Evolutionary conservation across 2,329 filamentous ascomycete species (phyloP), one percentile per base, ranked within the genome.

Genomic region (Colletotrichum incanum): DNA sequence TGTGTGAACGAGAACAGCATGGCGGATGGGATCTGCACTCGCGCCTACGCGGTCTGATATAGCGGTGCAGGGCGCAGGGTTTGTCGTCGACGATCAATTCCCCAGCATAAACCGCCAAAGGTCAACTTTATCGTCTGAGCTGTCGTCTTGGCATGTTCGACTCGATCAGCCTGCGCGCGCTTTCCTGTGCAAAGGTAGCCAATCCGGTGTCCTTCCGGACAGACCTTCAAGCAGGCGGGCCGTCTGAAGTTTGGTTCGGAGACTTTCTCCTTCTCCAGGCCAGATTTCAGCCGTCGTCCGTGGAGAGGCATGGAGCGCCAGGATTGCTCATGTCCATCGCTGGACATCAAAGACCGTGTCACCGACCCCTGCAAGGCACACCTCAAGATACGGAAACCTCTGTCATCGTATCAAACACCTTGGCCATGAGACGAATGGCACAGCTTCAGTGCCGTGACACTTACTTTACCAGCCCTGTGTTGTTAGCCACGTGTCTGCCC

Each of bases 21-120:
- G 23, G 14, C 16, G 23, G 14, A 14, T 37, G 45, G 31, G 45
- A 52, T 63, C 23, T 63, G 45, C 16, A 23, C 45, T 41, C 26
- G 20, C 26, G 23, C 16, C 28, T 45, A 20, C 62, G 37, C 39
- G 62, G 28, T 58, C 63, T 23, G 31, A 31, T n/a, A n/a, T 11
- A 6, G 31, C 43, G 41, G 43, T 59, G 18, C 47, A n/a, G n/a
- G 60, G 45, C 63, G 37, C 34, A 45, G 62, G 62, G 39, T 50
- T 41, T 23, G 52, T 66, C 23, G 54, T 41, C 43, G 64, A n/a
- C n/a, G 64, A 60, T 60, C 64, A 34, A 28, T 50, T 37, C 43
- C 63, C 20, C 31, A 41, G 31, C 43, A 59, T 26, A 49, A 49
- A 43, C 41, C 34, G 16, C 43, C 52, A 28, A n/a, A 47, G 50